Base-by-base conservation (phyloP, 306 rosid species). In the Vigna hirtella region DNA sequence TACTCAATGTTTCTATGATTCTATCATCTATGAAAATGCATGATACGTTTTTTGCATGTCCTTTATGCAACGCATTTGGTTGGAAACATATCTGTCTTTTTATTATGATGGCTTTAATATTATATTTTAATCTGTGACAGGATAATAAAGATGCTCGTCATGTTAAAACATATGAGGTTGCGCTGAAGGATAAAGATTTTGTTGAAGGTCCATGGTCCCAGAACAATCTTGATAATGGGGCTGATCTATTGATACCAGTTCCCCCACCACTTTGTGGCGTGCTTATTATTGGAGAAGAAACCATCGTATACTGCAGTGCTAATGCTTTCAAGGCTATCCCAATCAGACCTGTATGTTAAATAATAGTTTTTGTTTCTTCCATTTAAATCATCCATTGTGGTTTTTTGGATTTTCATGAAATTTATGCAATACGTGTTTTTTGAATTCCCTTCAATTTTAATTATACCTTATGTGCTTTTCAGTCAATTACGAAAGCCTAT, bases 211-310 rank as follows among this genome's bases (percentile, higher is more conserved):
- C 99, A 34, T 96, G 97, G 99, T 83, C 98, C 34, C 98, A 87
- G 66, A 93, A 90, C 90, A 93, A 93, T 78, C 98, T 96, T 70
- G 99, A 96, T 82, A 93, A 93, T 82, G 99, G 99, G 58, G 98
- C 99, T 80, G 93, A 90, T 71, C 82, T 96, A 75, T 85, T 96
- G 66, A 96, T 96, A 83, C 98, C 99, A 1, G 99, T 96, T 68
- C 99, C 99, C 73, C 91, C 96, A 18, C 99, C 99, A 45, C 93
- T 96, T 15, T 96, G 98, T 45, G 99, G 99, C 6, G 99, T 96
- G 77, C 88, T 96, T 81, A 93, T 96, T 82, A 87, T 96, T 51
- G 99, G 99, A 80, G 98, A 96, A 83, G 99, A 96, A 83, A 96
- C 96, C 68, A 96, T 96, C 77, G 98, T 93, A 61, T 96, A 96